phyloP scores from a whole-genome alignment of 2,329 filamentous ascomycete species.

The Apiospora saccharicola region DNA sequence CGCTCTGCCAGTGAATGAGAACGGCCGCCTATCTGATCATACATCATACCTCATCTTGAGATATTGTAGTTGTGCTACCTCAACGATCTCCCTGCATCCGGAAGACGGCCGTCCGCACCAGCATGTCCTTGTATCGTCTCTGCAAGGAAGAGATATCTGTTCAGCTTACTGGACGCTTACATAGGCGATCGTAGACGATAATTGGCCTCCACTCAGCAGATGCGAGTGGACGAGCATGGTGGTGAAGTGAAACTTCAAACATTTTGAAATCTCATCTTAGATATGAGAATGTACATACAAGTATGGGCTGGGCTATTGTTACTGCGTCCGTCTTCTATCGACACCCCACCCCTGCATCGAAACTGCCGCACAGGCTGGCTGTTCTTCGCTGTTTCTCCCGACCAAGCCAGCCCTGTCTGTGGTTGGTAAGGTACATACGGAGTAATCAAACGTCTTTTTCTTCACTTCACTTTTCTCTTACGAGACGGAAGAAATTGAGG shows the following conservation, averaged over 20 bases:
- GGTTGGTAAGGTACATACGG: background rate
- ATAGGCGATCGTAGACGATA: background rate
- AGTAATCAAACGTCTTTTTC: background rate
- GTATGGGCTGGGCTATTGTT: background rate
- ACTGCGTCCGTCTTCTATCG: background rate
- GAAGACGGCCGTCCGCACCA: background rate
- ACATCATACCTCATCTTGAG: background rate
- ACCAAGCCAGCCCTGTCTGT: background rate
- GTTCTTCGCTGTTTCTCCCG: background rate
- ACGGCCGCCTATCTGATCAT: background rate
- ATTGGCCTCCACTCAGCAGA: background rate
- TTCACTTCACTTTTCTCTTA: background rate
- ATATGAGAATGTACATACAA: too few relatives aligned
- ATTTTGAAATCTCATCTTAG: conserved; percentile 10
- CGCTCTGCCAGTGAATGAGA: background rate
- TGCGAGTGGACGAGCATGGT: background rate
- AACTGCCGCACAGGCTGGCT: background rate
- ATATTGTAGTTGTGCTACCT: background rate
- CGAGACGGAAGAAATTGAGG: background rate
- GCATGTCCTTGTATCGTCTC: background rate
- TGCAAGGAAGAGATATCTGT: background rate
- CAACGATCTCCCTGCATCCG: background rate
- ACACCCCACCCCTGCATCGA: background rate
- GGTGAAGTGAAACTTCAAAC: conserved; percentile 3
- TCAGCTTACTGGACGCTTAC: background rate